These are phyloP conservation scores for Leptomonas pyrrhocoris DNA, from an alignment of 208 protist genomes.

Conservation along the genomic window DNA sequence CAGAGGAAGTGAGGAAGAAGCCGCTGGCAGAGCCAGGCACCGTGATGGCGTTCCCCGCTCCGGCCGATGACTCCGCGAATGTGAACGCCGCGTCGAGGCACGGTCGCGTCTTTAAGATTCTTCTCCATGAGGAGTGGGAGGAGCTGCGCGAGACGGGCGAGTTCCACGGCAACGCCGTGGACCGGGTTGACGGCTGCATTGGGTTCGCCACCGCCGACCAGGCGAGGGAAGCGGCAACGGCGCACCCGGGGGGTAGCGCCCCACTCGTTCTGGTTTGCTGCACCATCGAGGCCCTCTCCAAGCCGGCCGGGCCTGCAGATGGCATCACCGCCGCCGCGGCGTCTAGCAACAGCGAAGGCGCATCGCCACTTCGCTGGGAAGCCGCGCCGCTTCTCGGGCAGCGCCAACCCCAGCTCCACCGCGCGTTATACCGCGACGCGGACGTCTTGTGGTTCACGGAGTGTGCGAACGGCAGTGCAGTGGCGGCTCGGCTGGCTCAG, in stretches of 20 bases:
- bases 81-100: not conserved
- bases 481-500: not conserved
- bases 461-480: slow-evolving; percentile 6
- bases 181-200: slow-evolving; percentile 7
- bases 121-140: slow-evolving; percentile 1
- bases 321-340: not conserved
- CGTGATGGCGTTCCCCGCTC: not conserved
- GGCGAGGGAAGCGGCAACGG: not conserved
- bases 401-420: slow-evolving; percentile 20
- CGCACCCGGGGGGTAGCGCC: not conserved
- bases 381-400: not conserved
- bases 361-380: slow-evolving; percentile 24
- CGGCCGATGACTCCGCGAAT: not conserved
- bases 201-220: slow-evolving; percentile 15
- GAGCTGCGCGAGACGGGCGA: slow-evolving; percentile 2
- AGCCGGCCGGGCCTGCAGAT: not conserved
- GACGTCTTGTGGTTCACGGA: slow-evolving; percentile 21
- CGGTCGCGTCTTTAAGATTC: slow-evolving; percentile 18
- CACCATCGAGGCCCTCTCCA: slow-evolving; percentile 15
- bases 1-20: not conserved
- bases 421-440: not conserved
- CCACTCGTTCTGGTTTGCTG: slow-evolving; percentile 10
- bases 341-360: not conserved
- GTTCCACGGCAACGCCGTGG: slow-evolving; percentile 3
- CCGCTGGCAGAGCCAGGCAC: slow-evolving; percentile 5